Base-by-base conservation (phyloP, 495 filamentous ascomycete genomes). In the Cladorrhinum samala region DNA sequence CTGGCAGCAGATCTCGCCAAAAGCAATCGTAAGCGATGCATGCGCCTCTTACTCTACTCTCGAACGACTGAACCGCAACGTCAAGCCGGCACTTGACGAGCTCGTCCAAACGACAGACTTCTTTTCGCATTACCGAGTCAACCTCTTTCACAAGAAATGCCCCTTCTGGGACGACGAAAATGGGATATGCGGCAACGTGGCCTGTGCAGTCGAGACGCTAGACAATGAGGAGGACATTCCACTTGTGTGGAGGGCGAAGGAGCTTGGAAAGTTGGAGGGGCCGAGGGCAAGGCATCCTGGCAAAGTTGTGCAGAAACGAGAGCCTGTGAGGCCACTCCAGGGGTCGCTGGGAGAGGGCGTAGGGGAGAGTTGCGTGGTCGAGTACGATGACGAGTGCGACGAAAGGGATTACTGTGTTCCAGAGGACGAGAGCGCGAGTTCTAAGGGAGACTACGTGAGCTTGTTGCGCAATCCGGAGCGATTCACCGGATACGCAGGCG, bases 361-460 rank as follows among this genome's bases (percentile, higher is more conserved):
- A 8, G 89, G 88, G 17, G 93, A 98, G 71, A 95, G 88, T 61
- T 98, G 93, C 68, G 88, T 98, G 39, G 83, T 96, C 1, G 93
- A 98, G 68, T 95, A 93, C 64, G 93, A 96, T 61, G 94, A 97
- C 59, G 93, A 98, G 66, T 96, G 93, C 57, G 93, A 98, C 70
- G 89, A 97, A 50, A 80, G 91, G 24, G 93, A 98, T 63, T 98
- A 97, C 68, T 98, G 93, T 74, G 81, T 97, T 6, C 92, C 92
- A 1, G 93, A 98, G 58, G 93, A 98, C 65, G 90, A 96, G 71
- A 85, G 85, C 52, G 83, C 88, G 2, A 80, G 77, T 36, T 84
- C 80, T 5, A 95, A 95, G 69, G 93, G 93, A 9, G 94, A 96
- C 75, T 98, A 98, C 64, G 93, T 98, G 60, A 92, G 87, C 64